phyloP scores from a whole-genome alignment of 139 green algal species.

The Spirogloea muscicola region DNA sequence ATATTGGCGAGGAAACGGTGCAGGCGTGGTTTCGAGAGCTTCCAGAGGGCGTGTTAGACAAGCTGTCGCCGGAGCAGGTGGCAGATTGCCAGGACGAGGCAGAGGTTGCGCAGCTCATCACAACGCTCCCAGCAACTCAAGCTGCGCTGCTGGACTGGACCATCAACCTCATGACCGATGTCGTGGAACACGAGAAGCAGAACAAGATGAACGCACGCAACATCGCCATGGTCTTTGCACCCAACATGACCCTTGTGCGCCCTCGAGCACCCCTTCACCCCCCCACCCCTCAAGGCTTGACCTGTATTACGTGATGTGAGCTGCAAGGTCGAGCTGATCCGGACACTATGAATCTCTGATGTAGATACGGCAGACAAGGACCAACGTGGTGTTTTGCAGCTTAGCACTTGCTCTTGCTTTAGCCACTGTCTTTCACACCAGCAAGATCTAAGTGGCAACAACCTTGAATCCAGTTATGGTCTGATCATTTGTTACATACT shows the following conservation, averaged over 20 bases:
- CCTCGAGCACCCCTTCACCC: not conserved
- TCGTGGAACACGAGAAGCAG: not conserved
- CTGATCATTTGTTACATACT: not conserved
- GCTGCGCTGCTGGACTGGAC: constrained; percentile 13
- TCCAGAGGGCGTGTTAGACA: not conserved
- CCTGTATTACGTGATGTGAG: too few species aligned
- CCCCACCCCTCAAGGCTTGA: too few species aligned
- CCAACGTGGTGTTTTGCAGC: too few species aligned
- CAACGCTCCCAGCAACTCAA: not conserved
- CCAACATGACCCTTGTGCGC: constrained; percentile 4
- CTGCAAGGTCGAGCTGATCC: too few species aligned
- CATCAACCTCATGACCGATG: constrained; percentile 16
- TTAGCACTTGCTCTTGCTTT: too few species aligned
- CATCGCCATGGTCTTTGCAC: constrained; percentile 21
- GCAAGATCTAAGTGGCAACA: not conserved
- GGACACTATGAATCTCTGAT: too few species aligned
- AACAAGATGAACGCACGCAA: constrained; percentile 12
- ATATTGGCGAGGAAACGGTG: not conserved
- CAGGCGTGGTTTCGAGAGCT: constrained; percentile 21
- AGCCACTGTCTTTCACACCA: too few species aligned
- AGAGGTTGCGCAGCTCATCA: not conserved
- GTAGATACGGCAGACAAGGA: too few species aligned
- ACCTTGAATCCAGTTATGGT: not conserved
- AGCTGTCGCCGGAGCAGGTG: not conserved
- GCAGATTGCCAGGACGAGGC: not conserved